These are phyloP conservation scores for Apophysomyces ossiformis DNA, from an alignment of 371 early-diverging fungal species.

Conservation along the genomic window DNA sequence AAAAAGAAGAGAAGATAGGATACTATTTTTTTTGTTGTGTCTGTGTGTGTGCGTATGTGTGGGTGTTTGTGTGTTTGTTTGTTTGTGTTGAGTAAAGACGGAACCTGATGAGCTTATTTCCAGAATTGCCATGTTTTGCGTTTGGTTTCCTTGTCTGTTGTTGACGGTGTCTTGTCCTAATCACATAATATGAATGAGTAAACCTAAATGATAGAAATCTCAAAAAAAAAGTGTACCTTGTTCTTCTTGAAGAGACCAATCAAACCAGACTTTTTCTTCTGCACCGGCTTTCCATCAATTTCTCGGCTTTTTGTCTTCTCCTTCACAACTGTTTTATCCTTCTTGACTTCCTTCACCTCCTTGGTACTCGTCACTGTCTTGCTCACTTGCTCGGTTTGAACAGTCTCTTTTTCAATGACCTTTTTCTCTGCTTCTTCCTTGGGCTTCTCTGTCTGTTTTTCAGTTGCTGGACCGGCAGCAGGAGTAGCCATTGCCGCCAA, in stretches of 20 bases:
- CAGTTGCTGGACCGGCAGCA: no score
- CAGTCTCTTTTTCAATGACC: background rate
- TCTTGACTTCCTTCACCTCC: background rate
- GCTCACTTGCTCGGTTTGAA: background rate
- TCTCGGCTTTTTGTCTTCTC: background rate
- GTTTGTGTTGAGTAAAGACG: background rate
- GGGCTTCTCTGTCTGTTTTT: no score
- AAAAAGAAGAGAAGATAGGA: background rate
- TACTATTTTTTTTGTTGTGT: constrained; percentile 10
- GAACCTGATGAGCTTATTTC: constrained; percentile 15
- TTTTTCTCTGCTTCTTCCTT: background rate
- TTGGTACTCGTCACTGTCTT: background rate
- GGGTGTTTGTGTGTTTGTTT: no score
- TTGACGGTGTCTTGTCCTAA: constrained; percentile 8
- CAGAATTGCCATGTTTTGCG: constrained; percentile 34
- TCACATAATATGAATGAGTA: background rate
- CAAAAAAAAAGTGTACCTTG: constrained; percentile 10
- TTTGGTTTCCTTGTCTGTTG: constrained; percentile 24
- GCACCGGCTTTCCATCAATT: constrained; percentile 5
- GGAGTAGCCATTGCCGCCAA: no score
- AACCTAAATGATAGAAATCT: background rate
- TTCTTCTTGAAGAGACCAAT: constrained; percentile 23
- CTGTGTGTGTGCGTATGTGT: background rate
- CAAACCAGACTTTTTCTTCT: constrained; percentile 17
- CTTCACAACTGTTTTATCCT: background rate